Conservation (phyloP, 2,329 filamentous ascomycete genomes). For the Gnomoniopsis sp. region DNA sequence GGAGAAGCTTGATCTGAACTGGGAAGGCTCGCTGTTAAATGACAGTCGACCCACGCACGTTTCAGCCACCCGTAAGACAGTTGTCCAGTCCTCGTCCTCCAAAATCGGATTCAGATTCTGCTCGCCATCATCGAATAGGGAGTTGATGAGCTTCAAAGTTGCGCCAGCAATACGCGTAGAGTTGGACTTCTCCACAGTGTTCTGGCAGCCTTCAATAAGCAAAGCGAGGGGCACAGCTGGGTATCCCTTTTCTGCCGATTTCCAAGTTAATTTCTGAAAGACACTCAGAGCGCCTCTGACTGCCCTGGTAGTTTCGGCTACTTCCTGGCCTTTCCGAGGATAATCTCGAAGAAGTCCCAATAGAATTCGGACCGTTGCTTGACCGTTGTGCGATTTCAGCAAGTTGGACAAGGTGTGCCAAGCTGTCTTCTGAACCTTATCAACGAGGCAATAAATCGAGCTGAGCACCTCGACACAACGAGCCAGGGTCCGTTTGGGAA, state of each 20-base stretch:
- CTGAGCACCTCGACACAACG: slow-evolving; percentile 68
- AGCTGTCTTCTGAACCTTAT: slow-evolving; percentile 56
- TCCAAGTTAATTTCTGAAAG: slow-evolving; percentile 59
- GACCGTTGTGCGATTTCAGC: slow-evolving; percentile 70
- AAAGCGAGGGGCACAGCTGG: slow-evolving; percentile 56
- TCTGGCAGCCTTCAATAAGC: slow-evolving; percentile 55
- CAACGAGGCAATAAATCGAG: slow-evolving; percentile 66
- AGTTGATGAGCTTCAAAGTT: slow-evolving; percentile 51
- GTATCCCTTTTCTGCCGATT: slow-evolving; percentile 57
- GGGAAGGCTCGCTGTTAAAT: background rate
- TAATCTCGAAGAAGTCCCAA: slow-evolving; percentile 58
- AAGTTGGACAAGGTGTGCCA: slow-evolving; percentile 71
- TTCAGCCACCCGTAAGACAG: slow-evolving; percentile 56
- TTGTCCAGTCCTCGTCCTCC: slow-evolving; percentile 63
- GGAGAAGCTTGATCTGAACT: slow-evolving; percentile 5
- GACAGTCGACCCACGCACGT: slow-evolving; percentile 39
- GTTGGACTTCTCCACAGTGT: slow-evolving; percentile 42
- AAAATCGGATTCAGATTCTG: slow-evolving; percentile 53
- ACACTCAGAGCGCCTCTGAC: slow-evolving; percentile 62
- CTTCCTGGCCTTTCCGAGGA: slow-evolving; percentile 40
- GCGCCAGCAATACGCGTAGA: slow-evolving; percentile 41
- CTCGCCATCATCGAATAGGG: slow-evolving; percentile 50
- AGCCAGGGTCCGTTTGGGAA: slow-evolving; percentile 60
- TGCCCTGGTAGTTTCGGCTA: slow-evolving; percentile 51
- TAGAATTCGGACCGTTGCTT: slow-evolving; percentile 63